These are phyloP conservation scores for Phialophora expanda DNA, from an alignment of 2,329 filamentous ascomycete genomes.

Conservation along the genomic window DNA sequence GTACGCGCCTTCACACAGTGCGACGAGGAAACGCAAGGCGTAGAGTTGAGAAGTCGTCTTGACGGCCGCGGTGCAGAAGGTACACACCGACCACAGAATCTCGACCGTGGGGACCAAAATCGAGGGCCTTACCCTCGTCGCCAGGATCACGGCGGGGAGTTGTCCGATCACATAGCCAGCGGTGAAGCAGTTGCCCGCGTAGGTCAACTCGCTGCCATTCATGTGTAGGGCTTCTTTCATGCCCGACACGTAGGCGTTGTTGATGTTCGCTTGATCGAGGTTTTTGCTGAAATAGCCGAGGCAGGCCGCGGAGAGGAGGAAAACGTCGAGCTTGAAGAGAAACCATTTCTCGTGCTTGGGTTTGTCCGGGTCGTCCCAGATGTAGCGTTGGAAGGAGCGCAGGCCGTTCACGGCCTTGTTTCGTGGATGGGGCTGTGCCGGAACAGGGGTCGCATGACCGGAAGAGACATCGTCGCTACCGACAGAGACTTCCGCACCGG, in stretches of 20 bases:
- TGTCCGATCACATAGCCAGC: slow-evolving; percentile 58
- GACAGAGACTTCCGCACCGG: neutral
- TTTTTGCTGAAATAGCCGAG: slow-evolving; percentile 41
- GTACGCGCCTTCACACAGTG: slow-evolving; percentile 37
- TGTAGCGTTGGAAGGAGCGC: slow-evolving; percentile 42
- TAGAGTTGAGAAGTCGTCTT: slow-evolving; percentile 70
- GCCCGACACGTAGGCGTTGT: slow-evolving; percentile 40
- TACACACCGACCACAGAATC: slow-evolving; percentile 49
- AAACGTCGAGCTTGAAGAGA: slow-evolving; percentile 43
- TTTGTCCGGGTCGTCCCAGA: slow-evolving; percentile 61
- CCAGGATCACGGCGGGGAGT: slow-evolving; percentile 7
- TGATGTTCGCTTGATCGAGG: slow-evolving; percentile 37
- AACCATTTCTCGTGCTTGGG: slow-evolving; percentile 52
- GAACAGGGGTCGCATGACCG: neutral
- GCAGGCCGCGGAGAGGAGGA: slow-evolving; percentile 41
- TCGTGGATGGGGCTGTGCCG: neutral
- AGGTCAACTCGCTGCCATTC: slow-evolving; percentile 58
- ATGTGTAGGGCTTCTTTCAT: slow-evolving; percentile 57
- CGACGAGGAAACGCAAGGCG: slow-evolving; percentile 43
- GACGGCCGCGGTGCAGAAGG: slow-evolving; percentile 97
- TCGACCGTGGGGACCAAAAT: slow-evolving; percentile 40
- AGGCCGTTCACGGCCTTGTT: neutral
- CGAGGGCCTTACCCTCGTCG: slow-evolving; percentile 7
- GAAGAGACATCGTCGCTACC: neutral
- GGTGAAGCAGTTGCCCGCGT: slow-evolving; percentile 39